Evolutionary conservation across 305 asterid genomes (phyloP).

Genomic region (Fraxinus angustifolia): DNA sequence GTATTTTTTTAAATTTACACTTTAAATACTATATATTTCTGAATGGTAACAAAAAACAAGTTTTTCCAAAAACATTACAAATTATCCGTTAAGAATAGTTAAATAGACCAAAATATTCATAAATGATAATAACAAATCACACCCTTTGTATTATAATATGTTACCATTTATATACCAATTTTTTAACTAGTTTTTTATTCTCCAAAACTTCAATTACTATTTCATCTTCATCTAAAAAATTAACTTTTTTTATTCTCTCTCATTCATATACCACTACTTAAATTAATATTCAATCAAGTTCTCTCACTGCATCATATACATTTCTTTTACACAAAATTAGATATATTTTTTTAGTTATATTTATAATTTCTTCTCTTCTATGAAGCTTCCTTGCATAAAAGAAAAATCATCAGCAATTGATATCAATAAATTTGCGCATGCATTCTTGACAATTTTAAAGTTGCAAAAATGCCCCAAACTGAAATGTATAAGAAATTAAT

Average conservation of each 20-base stretch:
- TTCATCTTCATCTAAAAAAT: background rate
- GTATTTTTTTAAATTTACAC: background rate
- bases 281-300: background rate
- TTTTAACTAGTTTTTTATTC: background rate
- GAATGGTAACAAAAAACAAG: background rate
- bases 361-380: background rate
- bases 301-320: background rate
- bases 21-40: background rate
- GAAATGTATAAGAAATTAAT: background rate
- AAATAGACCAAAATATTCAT: background rate
- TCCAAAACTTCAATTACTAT: background rate
- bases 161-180: background rate
- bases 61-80: background rate
- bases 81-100: background rate
- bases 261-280: background rate
- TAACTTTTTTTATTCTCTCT: background rate
- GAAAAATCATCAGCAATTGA: background rate
- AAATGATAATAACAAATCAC: background rate
- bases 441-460: background rate
- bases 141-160: background rate
- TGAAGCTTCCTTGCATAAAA: background rate
- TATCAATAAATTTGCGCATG: background rate
- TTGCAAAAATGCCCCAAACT: background rate
- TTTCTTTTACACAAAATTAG: background rate
- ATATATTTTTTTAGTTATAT: background rate